Evolutionary conservation across 1,284 basidiomycete genomes (phyloP).

Genomic region (Ustilago curta): DNA sequence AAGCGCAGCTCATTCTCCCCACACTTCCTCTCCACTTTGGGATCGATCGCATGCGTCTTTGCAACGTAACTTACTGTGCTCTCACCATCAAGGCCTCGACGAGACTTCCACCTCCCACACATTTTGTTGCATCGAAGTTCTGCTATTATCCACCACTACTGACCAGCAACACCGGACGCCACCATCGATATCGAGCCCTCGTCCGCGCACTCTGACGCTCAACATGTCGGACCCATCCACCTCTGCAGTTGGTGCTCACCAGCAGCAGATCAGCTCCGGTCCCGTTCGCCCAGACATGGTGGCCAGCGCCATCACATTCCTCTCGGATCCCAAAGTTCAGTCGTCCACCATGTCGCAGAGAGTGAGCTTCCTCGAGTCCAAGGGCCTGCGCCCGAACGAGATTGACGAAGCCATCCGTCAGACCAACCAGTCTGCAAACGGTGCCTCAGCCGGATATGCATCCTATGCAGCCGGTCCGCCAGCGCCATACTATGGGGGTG

Average conservation of each 20-base stretch:
- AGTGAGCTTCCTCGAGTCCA: conserved; percentile 92
- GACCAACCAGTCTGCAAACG: conserved; percentile 35
- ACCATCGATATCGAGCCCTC: neutral
- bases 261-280: conserved; percentile 26
- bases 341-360: conserved; percentile 84
- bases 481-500: conserved; percentile 46
- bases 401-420: conserved; percentile 86
- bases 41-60: neutral
- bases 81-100: neutral
- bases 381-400: conserved; percentile 85
- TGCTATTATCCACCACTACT: neutral
- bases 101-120: neutral
- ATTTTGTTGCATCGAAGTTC: too few relatives aligned
- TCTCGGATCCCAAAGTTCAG: conserved; percentile 72
- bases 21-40: conserved; percentile 22
- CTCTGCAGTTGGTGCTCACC: conserved; percentile 34
- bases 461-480: conserved; percentile 37
- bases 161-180: neutral
- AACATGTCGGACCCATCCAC: conserved; percentile 53
- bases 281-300: conserved; percentile 64
- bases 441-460: conserved; percentile 27
- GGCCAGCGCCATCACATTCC: conserved; percentile 63
- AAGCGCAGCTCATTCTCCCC: conserved; percentile 33
- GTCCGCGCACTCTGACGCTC: neutral
- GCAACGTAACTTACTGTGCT: neutral